phyloP scores from a whole-genome alignment of 768 basidiomycete species.

The Mycena amicta region DNA sequence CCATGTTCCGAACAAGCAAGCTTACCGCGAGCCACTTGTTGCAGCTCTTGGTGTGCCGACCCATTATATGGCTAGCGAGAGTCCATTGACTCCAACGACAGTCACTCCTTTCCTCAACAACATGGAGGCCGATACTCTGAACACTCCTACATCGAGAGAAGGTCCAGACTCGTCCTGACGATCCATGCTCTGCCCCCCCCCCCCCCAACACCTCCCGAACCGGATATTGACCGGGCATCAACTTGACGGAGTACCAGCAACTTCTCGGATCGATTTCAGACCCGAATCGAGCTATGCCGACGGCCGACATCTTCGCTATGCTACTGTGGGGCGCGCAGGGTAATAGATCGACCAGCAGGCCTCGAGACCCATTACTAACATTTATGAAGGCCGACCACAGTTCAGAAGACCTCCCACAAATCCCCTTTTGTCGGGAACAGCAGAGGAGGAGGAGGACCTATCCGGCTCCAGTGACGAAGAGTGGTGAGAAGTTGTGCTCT shows the following conservation, averaged over 20 bases:
- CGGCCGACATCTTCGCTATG: neutral
- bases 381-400: neutral
- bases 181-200: neutral
- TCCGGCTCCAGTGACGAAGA: no score
- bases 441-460: no score
- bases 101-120: neutral
- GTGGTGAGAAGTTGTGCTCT: no score
- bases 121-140: no score
- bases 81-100: neutral
- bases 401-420: neutral
- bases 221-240: neutral
- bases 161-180: neutral
- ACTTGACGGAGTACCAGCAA: neutral
- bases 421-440: no score
- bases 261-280: neutral
- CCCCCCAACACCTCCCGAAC: neutral
- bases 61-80: neutral
- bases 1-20: neutral
- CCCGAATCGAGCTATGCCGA: neutral
- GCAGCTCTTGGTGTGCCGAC: neutral
- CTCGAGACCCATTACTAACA: neutral
- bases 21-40: neutral
- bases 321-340: neutral
- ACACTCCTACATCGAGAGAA: neutral
- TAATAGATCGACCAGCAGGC: neutral